These are phyloP conservation scores for Isoetes taiwanensis DNA, from an alignment of 75 land plant genomes.

Conservation along the genomic window DNA sequence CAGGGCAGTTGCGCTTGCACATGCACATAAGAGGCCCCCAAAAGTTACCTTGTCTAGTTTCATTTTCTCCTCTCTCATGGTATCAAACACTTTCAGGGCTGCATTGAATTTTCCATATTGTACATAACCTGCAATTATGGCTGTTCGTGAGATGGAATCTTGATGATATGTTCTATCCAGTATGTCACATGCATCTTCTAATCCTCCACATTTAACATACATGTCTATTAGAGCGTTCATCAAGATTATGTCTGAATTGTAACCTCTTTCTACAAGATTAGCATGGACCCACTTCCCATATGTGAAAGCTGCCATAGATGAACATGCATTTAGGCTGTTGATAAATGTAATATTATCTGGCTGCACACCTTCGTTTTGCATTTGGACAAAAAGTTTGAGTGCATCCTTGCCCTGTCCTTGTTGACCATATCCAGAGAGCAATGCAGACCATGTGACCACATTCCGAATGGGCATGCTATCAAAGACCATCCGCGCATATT, in stretches of 20 bases:
- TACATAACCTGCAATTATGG: slow-evolving; percentile 1
- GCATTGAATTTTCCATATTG: background rate
- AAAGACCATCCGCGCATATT: slow-evolving; percentile 11
- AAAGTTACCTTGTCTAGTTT: background rate
- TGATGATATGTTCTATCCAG: slow-evolving; percentile 3
- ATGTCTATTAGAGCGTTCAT: background rate
- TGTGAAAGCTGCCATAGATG: slow-evolving; percentile 21
- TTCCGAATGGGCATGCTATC: slow-evolving; percentile 8
- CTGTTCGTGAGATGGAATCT: background rate
- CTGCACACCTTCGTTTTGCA: background rate
- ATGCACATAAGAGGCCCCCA: background rate
- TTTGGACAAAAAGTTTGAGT: background rate
- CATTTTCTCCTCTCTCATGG: background rate
- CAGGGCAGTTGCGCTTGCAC: slow-evolving; percentile 3
- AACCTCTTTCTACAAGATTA: slow-evolving; percentile 5
- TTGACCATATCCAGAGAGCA: slow-evolving; percentile 23
- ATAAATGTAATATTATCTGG: background rate
- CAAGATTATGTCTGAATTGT: background rate
- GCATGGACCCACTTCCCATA: background rate
- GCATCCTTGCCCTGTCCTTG: slow-evolving; percentile 10
- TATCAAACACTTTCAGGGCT: background rate
- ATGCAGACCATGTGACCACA: slow-evolving; percentile 27
- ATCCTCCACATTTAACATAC: background rate
- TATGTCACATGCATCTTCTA: slow-evolving; percentile 16
- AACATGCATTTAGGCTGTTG: background rate